Percentiles rank a stretch among this genome's conserved stretches.
These are phyloP conservation scores for Penicillium fuscoglaucum DNA, from an alignment of 2,329 filamentous ascomycete genomes.

Conservation along the genomic window DNA sequence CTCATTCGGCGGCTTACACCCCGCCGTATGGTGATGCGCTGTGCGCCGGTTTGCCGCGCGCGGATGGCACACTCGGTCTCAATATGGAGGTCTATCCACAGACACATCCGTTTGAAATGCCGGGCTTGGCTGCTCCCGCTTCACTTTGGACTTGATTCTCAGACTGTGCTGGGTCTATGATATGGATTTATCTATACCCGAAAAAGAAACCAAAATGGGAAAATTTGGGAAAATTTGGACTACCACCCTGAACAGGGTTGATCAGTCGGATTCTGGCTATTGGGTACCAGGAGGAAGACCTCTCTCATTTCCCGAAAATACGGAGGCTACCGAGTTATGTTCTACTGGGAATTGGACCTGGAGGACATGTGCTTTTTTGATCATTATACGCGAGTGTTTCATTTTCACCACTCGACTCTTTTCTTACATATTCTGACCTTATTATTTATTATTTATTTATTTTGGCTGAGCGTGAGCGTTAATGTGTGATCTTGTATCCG, in stretches of 20 bases:
- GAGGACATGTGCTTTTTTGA: background rate
- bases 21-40: constrained; percentile 38
- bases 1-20: constrained; percentile 41
- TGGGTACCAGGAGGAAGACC: background rate
- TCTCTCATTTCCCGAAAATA: background rate
- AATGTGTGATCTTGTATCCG: constrained; percentile 2
- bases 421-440: background rate
- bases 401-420: constrained; percentile 5
- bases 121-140: constrained; percentile 37
- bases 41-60: constrained; percentile 32
- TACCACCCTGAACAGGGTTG: background rate
- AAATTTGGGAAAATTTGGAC: background rate
- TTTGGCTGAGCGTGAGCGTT: constrained; percentile 20
- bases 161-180: background rate
- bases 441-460: background rate
- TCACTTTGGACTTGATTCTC: constrained; percentile 39
- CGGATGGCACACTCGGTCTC: constrained; percentile 29
- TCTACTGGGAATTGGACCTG: background rate
- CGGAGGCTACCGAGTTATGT: background rate
- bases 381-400: background rate
- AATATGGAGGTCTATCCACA: constrained; percentile 37
- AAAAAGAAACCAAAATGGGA: background rate
- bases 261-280: constrained; percentile 1
- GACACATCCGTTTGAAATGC: constrained; percentile 34
- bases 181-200: background rate